Evolutionary conservation across 805 yeast species (phyloP), one percentile per base, ranked within the genome.

Genomic region (Candida succiphila): DNA sequence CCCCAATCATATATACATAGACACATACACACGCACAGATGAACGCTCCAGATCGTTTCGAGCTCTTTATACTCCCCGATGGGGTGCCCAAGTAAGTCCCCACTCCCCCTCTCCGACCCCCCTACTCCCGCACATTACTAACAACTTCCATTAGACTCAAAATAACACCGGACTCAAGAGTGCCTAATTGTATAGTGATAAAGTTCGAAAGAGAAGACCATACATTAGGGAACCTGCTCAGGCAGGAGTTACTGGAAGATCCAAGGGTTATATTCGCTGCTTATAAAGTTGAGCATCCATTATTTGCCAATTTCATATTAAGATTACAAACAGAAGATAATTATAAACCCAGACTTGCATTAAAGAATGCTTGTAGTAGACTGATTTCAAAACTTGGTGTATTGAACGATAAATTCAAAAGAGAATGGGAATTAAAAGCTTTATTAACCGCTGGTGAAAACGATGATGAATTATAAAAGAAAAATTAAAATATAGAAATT

Each of bases 41-140:
- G 98, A 92, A 92, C 64, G 97, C 97, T 51, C 99, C 99, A 60
- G 98, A 92, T 65, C 80, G 98, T 70, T 92, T 89, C 57, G 99
- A 92, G 67, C 75, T 92, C 27, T 92, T 92, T 56, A 75, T 92
- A 47, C 69, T 92, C 48, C 97, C 96, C n/a, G 99, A 92, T 58
- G 97, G 98, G 34, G 94, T 85, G 34, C 82, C 89, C 33, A 92
- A 92, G 84, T 78, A 67, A 23, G 84, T 68, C 14, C 17, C 17
- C 15, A 3, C 10, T 30, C 18, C 7, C 3, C n/a, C 12, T 7
- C 19, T 7, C 18, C 18, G 17, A 25, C n/a, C 16, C 24, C 10
- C 31, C 13, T 13, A 10, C 17, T 17, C 8, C 18, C 26, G 10
- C 26, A 28, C 5, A 4, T 19, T 21, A 31, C 37, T 30, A 35